A percentile compares a stretch with the other conserved stretches of the same genome.
Evolutionary conservation across 768 basidiomycete genomes (phyloP).

Genomic region (Aureoboletus auriporus): DNA sequence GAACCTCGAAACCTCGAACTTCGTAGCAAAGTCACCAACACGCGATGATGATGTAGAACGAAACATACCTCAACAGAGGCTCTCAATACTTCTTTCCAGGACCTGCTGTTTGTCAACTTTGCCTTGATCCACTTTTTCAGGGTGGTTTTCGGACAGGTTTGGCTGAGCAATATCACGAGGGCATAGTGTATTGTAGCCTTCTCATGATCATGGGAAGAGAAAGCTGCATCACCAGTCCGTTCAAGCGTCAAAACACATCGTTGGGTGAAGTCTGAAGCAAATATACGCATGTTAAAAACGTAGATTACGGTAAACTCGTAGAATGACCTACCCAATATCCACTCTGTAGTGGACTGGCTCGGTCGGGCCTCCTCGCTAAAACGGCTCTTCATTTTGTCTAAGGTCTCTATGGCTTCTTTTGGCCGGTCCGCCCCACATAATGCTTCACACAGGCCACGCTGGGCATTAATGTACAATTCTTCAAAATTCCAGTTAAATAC

Average conservation of each 20-base stretch:
- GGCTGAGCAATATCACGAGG: background rate
- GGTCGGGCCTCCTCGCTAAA: background rate
- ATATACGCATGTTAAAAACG: background rate
- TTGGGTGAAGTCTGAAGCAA: background rate
- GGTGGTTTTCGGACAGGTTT: background rate
- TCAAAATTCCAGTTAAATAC: conserved; percentile 7
- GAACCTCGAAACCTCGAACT: background rate
- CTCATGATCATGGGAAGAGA: background rate
- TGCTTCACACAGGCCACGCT: conserved; percentile 1
- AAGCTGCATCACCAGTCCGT: background rate
- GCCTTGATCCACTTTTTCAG: conserved; percentile 2
- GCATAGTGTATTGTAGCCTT: background rate
- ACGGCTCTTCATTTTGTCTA: background rate
- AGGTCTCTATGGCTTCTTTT: background rate
- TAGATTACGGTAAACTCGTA: background rate
- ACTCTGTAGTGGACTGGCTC: background rate
- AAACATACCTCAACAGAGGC: background rate
- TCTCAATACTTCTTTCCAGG: conserved; percentile 1
- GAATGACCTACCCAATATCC: background rate
- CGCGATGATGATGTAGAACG: background rate
- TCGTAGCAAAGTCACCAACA: background rate
- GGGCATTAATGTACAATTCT: background rate
- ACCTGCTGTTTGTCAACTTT: background rate
- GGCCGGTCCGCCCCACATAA: background rate
- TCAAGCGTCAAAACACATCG: conserved; percentile 1